These are phyloP conservation scores for Rhodotorula taiwanensis DNA, from an alignment of 768 basidiomycete genomes.

Conservation along the genomic window DNA sequence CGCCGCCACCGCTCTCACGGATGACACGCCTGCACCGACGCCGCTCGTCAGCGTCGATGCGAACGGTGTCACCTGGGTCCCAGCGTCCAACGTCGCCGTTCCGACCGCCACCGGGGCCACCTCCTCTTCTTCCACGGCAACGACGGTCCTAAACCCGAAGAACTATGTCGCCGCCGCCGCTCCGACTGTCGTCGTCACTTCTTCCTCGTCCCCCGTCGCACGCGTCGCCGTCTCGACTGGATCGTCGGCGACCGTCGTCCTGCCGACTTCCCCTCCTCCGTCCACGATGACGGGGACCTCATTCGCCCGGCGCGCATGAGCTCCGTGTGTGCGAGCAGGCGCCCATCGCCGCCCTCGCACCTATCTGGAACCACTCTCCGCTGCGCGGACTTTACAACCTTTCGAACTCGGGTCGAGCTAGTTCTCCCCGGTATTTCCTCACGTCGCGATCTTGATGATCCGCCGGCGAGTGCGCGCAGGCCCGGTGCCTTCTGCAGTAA, in stretches of 20 bases:
- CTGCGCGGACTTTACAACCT: no score
- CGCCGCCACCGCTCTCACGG: no score
- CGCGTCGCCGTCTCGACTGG: neutral
- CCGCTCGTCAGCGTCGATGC: slow-evolving; percentile 6
- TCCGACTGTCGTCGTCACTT: neutral
- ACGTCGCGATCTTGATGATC: no score
- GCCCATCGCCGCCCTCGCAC: neutral
- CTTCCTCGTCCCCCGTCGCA: neutral
- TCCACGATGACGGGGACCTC: no score
- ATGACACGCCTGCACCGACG: neutral
- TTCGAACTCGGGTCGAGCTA: no score
- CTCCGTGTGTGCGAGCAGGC: neutral
- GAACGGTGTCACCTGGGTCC: slow-evolving; percentile 13
- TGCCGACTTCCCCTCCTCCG: neutral
- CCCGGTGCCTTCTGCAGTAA: no score
- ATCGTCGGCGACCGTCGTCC: neutral
- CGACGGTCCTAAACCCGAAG: slow-evolving; percentile 3
- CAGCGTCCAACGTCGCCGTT: slow-evolving; percentile 5
- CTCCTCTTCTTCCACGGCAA: neutral
- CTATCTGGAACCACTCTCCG: no score
- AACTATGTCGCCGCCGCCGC: neutral
- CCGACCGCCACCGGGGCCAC: neutral
- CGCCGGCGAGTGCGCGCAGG: no score
- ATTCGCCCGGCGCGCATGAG: neutral
- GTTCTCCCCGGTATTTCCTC: no score